Percentiles rank a stretch among this genome's conserved stretches.
Evolutionary conservation across 345 rosid genomes (phyloP).

Genomic region (Brassica juncea): DNA sequence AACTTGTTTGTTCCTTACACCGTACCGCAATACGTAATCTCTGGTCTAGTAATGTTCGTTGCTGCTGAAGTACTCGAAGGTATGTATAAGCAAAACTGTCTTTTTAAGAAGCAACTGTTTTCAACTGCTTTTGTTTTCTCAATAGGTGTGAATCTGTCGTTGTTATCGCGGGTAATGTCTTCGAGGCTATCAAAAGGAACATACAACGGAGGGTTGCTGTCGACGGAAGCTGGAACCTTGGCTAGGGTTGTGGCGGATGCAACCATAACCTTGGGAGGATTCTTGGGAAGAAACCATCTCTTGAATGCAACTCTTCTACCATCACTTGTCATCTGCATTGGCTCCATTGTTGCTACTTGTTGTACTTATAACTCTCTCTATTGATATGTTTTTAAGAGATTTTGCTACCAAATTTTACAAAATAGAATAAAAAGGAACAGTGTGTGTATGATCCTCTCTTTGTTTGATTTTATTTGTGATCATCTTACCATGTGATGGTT

Average conservation of each 20-base stretch:
- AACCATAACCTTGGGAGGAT: slow-evolving; percentile 96
- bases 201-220: slow-evolving; percentile 92
- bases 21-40: slow-evolving; percentile 81
- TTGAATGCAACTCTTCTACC: slow-evolving; percentile 88
- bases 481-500: background rate
- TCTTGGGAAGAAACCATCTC: slow-evolving; percentile 64
- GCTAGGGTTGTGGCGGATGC: slow-evolving; percentile 94
- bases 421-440: slow-evolving; percentile 24
- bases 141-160: slow-evolving; percentile 83
- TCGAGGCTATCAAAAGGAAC: slow-evolving; percentile 96
- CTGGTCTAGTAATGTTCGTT: slow-evolving; percentile 92
- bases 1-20: slow-evolving; percentile 63
- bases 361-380: slow-evolving; percentile 92
- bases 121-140: background rate
- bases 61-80: slow-evolving; percentile 99
- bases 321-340: slow-evolving; percentile 68
- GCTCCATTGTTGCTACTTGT: slow-evolving; percentile 83
- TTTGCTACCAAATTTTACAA: slow-evolving; percentile 22
- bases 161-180: slow-evolving; percentile 95
- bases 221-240: slow-evolving; percentile 94
- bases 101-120: background rate
- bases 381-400: slow-evolving; percentile 43
- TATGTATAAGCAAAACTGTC: slow-evolving; percentile 23
- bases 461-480: slow-evolving; percentile 16
- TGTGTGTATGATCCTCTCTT: slow-evolving; percentile 26